Percentiles rank a stretch among this genome's conserved stretches.
Conservation (phyloP, 305 asterid genomes). For the Fraxinus baroniana region DNA sequence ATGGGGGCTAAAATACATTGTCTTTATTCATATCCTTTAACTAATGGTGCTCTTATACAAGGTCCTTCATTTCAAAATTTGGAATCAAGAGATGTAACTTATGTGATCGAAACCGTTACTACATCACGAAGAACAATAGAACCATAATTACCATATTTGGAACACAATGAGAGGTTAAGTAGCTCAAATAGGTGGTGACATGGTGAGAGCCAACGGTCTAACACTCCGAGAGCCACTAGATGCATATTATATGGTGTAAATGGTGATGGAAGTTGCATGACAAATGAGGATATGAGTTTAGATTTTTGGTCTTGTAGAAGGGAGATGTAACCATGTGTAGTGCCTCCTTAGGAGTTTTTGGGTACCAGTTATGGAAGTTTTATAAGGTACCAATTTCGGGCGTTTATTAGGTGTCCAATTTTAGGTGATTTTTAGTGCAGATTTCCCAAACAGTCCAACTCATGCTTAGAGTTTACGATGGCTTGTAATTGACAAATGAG, state of each 20-base stretch:
- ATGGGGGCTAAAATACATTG: background rate
- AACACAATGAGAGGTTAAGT: background rate
- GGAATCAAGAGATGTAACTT: background rate
- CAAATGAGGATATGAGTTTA: background rate
- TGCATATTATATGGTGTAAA: background rate
- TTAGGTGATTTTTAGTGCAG: too few species aligned
- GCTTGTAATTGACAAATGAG: background rate
- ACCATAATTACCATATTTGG: background rate
- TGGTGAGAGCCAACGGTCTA: background rate
- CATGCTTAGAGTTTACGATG: background rate
- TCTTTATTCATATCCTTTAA: background rate
- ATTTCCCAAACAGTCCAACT: too few species aligned
- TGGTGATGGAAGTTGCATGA: background rate
- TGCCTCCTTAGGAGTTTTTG: background rate
- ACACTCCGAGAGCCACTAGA: background rate
- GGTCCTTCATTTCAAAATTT: background rate
- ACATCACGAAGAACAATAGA: background rate
- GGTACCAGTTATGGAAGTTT: too few species aligned
- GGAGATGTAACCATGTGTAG: background rate
- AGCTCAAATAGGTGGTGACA: background rate
- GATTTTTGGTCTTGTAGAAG: background rate
- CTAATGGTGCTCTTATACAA: background rate
- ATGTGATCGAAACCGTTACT: background rate
- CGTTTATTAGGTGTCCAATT: background rate
- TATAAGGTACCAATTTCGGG: background rate